Evolutionary conservation across 805 yeast genomes (phyloP), one percentile per base, ranked within the genome.

Genomic region (Maudiozyma serrabonitensis): DNA sequence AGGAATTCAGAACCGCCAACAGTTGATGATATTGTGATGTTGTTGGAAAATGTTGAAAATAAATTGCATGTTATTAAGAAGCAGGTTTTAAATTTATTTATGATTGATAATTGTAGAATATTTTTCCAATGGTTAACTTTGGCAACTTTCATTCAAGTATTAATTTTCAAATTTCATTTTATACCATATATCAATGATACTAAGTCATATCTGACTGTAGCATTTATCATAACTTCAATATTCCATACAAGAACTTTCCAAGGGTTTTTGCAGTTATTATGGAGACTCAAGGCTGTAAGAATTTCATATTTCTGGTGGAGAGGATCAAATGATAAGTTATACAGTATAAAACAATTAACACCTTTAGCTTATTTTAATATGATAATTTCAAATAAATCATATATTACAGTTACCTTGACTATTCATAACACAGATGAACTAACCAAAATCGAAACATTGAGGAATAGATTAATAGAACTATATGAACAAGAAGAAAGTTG

Each of bases 211-310:
- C 32, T 51, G 1, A 41, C 53, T 25, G 34, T 51, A 12, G 28
- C 49, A 8, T 43, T 58, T 12, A 6, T 54, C 1, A n/a, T 43
- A 3, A 40, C 46, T 6, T 37, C 49, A 28, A 42, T 55, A 3
- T 63, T 52, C 42, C 63, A 64, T 44, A 61, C 68, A 3, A 49
- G 51, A 28, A 60, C 66, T 60, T 54, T 56, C 23, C 68, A 64
- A 49, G 55, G 57, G 9, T 58, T 63, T 8, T 45, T 63, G 15
- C 54, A 52, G 45, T 46, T 64, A 25, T 45, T 59, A 38, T 63
- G 68, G 67, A 55, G 69, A 48, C 46, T 58, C 16, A 37, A 54
- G 15, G 43, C 41, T 35, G 48, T 57, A 7, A 54, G 69, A 35
- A 53, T 46, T 12, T 18, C 52, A 9, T 60, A 55, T 39, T 51